These are phyloP conservation scores for Cercospora berteroae DNA, from an alignment of 2,329 filamentous ascomycete species.

Conservation along the genomic window DNA sequence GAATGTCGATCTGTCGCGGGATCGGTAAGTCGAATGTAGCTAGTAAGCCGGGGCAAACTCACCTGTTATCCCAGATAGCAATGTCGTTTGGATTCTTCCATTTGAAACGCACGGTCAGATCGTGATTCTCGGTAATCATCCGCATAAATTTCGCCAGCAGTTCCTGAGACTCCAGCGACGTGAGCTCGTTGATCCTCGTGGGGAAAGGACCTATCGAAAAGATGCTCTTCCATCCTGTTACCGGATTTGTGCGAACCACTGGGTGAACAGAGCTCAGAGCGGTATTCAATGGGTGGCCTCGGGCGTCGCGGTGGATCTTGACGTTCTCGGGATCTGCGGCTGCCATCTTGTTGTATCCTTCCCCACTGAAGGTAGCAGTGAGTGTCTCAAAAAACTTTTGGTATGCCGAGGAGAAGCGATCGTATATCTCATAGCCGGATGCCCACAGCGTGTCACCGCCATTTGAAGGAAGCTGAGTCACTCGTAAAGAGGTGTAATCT, in stretches of 20 bases:
- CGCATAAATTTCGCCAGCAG: conserved; percentile 28
- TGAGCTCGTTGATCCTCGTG: conserved; percentile 56
- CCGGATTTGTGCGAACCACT: conserved; percentile 58
- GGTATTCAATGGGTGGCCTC: conserved; percentile 30
- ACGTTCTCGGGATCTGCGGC: conserved; percentile 19
- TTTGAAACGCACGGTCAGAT: conserved; percentile 50
- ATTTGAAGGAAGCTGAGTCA: conserved; percentile 56
- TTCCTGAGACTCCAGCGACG: conserved; percentile 25
- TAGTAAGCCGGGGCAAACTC: neutral
- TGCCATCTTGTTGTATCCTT: conserved; percentile 35
- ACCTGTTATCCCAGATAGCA: conserved; percentile 65
- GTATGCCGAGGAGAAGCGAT: conserved; percentile 57
- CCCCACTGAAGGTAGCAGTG: conserved; percentile 50
- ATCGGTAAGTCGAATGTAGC: neutral
- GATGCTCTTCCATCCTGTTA: conserved; percentile 61
- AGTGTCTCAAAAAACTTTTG: conserved; percentile 59
- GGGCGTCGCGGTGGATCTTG: conserved; percentile 23
- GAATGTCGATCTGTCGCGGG: conserved; percentile 46
- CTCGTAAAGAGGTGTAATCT: conserved; percentile 61
- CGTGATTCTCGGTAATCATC: conserved; percentile 50
- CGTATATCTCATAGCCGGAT: conserved; percentile 65
- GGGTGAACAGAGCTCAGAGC: conserved; percentile 43
- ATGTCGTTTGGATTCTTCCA: conserved; percentile 52
- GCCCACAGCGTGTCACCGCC: conserved; percentile 64
- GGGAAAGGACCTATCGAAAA: conserved; percentile 60